These are phyloP conservation scores for Quercus tomentella DNA, from an alignment of 331 rosid genomes.

Conservation along the genomic window DNA sequence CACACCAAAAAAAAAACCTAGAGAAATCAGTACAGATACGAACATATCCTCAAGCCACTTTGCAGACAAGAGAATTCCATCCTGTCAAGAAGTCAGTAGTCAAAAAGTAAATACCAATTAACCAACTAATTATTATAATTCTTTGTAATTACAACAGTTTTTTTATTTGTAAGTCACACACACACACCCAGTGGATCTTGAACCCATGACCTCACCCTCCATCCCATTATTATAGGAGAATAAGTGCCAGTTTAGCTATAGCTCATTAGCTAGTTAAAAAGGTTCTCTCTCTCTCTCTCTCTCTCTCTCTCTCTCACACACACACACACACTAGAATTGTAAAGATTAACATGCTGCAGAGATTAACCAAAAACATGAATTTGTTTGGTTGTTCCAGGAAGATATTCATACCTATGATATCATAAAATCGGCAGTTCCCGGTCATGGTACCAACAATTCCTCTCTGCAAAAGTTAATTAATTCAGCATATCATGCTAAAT, in stretches of 20 bases:
- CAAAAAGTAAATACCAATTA: neutral
- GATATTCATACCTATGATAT: slow-evolving; percentile 45
- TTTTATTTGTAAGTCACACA: neutral
- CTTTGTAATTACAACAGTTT: neutral
- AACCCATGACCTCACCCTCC: no score
- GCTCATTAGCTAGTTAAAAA: no score
- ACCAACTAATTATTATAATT: neutral
- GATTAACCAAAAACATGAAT: neutral
- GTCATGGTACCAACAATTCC: slow-evolving; percentile 66
- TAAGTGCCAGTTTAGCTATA: no score
- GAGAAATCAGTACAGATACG: neutral
- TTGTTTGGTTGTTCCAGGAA: neutral
- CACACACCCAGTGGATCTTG: no score
- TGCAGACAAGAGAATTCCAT: neutral
- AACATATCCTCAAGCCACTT: neutral
- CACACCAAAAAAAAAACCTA: neutral
- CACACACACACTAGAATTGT: no score
- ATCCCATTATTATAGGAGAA: no score
- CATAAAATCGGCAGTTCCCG: slow-evolving; percentile 54
- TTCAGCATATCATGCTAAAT: neutral
- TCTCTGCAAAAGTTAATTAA: slow-evolving; percentile 44
- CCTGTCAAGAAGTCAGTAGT: neutral
- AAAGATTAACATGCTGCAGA: neutral
- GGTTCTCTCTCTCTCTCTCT: no score
- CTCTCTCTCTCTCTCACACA: no score